phyloP scores from a whole-genome alignment of 73 alveolate genomes.

The Diophrys sp. region DNA sequence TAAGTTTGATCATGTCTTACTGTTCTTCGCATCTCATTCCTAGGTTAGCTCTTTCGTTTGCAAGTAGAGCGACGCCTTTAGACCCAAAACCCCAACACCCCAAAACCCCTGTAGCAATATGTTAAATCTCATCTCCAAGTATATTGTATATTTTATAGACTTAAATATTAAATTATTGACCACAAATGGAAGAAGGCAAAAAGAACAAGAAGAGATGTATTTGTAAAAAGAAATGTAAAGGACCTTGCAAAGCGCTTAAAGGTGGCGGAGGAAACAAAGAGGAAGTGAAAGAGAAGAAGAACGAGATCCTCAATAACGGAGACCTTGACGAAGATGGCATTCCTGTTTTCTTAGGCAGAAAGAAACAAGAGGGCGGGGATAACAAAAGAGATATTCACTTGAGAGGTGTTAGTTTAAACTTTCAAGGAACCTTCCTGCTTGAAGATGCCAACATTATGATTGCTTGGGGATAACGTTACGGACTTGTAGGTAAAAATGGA shows the following conservation, averaged over 20 bases:
- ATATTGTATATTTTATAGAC: no score
- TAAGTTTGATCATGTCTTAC: no score
- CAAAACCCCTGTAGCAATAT: no score
- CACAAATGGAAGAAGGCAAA: no score
- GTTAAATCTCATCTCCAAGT: no score
- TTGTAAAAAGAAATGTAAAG: constrained; percentile 16
- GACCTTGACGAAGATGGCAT: constrained; percentile 12
- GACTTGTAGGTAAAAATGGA: constrained; percentile 67
- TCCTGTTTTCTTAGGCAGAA: constrained; percentile 17
- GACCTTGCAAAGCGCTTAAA: constrained; percentile 7
- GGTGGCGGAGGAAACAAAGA: neutral
- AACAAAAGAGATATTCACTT: constrained; percentile 7
- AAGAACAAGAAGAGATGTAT: constrained; percentile 2
- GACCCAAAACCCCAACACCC: no score
- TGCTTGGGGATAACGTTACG: constrained; percentile 61
- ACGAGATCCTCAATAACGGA: neutral
- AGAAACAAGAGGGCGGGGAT: constrained; percentile 21
- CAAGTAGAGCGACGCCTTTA: no score
- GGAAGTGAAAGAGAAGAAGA: neutral
- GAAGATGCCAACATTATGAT: constrained; percentile 48
- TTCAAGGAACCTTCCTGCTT: constrained; percentile 26
- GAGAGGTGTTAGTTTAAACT: constrained; percentile 7
- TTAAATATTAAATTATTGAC: no score
- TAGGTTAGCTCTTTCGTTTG: no score
- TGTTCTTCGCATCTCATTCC: no score